phyloP scores from a whole-genome alignment of 139 green algal species.

The Mychonastes homosphaera region DNA sequence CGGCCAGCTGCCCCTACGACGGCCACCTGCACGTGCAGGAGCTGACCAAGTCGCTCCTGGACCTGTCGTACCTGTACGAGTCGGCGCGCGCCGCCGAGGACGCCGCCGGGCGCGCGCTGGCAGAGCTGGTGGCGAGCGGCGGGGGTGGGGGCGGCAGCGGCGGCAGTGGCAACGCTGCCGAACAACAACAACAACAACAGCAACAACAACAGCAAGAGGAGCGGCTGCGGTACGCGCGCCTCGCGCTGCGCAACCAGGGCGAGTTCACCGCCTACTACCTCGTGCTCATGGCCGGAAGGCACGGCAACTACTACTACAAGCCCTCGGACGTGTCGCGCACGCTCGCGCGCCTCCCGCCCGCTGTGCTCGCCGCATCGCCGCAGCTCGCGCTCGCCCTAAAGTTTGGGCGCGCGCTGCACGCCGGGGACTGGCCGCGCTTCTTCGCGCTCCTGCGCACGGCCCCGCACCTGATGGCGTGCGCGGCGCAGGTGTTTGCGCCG shows the following conservation, averaged over 20 bases:
- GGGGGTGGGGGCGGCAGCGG: not conserved
- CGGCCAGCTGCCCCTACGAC: constrained; percentile 54
- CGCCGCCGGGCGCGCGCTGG: constrained; percentile 9
- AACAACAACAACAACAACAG: too few relatives aligned
- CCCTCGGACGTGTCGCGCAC: constrained; percentile 11
- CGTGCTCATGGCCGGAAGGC: constrained; percentile 45
- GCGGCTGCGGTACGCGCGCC: not conserved
- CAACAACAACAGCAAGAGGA: too few relatives aligned
- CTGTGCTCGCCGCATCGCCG: not conserved
- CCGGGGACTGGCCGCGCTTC: not conserved
- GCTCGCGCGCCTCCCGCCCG: not conserved
- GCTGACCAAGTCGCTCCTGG: constrained; percentile 63
- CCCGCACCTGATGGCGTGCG: too few relatives aligned
- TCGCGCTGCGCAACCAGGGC: constrained; percentile 25
- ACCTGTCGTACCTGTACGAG: constrained; percentile 59
- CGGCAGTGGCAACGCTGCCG: not conserved
- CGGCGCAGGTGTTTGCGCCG: constrained; percentile 10
- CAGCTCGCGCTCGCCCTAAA: constrained; percentile 11
- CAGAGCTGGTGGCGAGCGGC: constrained; percentile 4
- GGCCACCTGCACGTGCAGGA: constrained; percentile 75
- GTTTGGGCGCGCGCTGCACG: not conserved
- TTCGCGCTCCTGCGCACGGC: not conserved
- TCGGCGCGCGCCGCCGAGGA: too few relatives aligned
- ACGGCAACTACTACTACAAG: constrained; percentile 50
- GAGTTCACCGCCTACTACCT: constrained; percentile 72